A percentile compares a stretch with the other conserved stretches of the same genome.
phyloP scores from a whole-genome alignment of 2,329 filamentous ascomycete genomes.

The Alternaria triticimaculans region DNA sequence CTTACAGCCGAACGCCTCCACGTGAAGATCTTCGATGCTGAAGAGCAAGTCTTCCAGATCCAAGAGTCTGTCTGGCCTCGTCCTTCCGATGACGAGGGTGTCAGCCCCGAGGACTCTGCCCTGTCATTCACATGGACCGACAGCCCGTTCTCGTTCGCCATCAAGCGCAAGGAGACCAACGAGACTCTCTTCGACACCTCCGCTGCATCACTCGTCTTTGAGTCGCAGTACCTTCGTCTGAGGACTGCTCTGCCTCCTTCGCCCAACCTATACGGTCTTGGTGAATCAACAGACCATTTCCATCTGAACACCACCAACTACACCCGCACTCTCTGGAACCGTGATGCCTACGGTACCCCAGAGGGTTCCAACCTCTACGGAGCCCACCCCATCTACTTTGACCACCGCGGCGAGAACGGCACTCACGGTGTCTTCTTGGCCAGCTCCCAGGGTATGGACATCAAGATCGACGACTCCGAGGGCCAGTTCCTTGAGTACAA shows the following conservation, averaged over 20 bases:
- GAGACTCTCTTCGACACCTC: constrained; percentile 74
- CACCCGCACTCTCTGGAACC: constrained; percentile 68
- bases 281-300: constrained; percentile 75
- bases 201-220: constrained; percentile 71
- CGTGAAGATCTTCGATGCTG: constrained; percentile 73
- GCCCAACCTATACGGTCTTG: constrained; percentile 77
- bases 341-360: constrained; percentile 69
- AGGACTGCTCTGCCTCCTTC: constrained; percentile 71
- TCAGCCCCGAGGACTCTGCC: constrained; percentile 48
- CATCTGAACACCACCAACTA: constrained; percentile 72
- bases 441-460: constrained; percentile 65
- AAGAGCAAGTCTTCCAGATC: constrained; percentile 74
- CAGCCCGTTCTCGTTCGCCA: constrained; percentile 71
- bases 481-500: constrained; percentile 81
- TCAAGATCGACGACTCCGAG: constrained; percentile 71
- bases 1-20: constrained; percentile 67
- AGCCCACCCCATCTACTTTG: constrained; percentile 76
- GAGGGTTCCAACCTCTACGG: constrained; percentile 72
- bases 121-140: constrained; percentile 62
- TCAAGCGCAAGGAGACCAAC: constrained; percentile 63
- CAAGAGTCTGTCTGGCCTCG: constrained; percentile 72
- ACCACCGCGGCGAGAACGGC: constrained; percentile 63
- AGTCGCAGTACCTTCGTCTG: constrained; percentile 76
- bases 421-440: constrained; percentile 48
- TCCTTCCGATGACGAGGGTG: constrained; percentile 50